phyloP scores from a whole-genome alignment of 176 grass and related monocot species.

The Aegilops sharonensis region DNA sequence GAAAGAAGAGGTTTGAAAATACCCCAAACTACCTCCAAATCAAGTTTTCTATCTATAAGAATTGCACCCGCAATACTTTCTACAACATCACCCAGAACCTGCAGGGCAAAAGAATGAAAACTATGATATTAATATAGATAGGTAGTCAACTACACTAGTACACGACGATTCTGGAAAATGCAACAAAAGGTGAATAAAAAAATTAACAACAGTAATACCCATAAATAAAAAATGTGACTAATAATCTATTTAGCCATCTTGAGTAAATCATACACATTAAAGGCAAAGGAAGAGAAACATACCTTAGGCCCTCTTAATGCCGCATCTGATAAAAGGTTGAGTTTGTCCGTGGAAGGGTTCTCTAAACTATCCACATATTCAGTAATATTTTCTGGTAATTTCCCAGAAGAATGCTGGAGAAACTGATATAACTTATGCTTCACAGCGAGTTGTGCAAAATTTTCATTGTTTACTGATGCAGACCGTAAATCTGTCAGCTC shows the following conservation, averaged over 20 bases:
- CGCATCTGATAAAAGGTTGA: conserved; percentile 38
- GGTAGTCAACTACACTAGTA: neutral
- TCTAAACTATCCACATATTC: conserved; percentile 66
- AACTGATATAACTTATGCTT: conserved; percentile 71
- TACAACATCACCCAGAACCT: conserved; percentile 94
- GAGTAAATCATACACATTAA: conserved; percentile 1
- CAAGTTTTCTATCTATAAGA: conserved; percentile 81
- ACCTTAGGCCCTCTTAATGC: conserved; percentile 70
- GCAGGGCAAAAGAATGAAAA: conserved; percentile 18
- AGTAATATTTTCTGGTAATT: conserved; percentile 62
- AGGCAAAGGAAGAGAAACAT: conserved; percentile 18
- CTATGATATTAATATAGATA: conserved; percentile 4
- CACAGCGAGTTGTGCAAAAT: conserved; percentile 83
- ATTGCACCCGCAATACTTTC: conserved; percentile 90
- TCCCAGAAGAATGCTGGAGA: conserved; percentile 70
- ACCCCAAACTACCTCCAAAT: conserved; percentile 67
- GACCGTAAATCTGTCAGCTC: conserved; percentile 88
- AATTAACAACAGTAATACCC: neutral
- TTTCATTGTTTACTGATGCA: conserved; percentile 91
- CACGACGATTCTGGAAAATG: neutral
- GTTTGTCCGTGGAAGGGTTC: conserved; percentile 36
- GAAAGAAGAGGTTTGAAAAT: conserved; percentile 74
- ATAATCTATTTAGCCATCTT: conserved; percentile 7
- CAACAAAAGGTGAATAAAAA: neutral
- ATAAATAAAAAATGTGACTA: neutral